Base-by-base conservation (phyloP, 208 protist genomes). In the Trypanosoma theileri region DNA sequence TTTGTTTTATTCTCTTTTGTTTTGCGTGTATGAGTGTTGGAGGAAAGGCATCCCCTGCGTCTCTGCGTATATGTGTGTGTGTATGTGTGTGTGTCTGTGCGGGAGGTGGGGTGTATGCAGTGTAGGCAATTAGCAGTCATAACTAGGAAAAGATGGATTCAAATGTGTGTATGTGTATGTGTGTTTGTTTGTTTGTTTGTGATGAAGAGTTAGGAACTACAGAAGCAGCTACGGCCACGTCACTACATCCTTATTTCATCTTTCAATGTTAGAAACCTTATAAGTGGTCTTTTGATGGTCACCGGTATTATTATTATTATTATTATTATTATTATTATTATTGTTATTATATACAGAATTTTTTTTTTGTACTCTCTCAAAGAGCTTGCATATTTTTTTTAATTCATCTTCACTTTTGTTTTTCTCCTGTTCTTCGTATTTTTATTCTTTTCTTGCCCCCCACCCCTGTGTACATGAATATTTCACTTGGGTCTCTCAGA, bases 1-100 rank as follows among this genome's bases (percentile, higher is more conserved):
- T 69, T 59, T 40, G 62, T 56, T 75, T 63, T 56, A 8, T 52
- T 58, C 21, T 45, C 51, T 0, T 66, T 70, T 53, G 16, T 60
- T 46, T 46, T 60, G 13, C 35, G 31, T 16, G 16, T 46, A 19
- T 44, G 57, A 26, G 13, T 45, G 31, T 60, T 60, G 4, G 41
- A 60, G 19, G 26, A 17, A 26, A 66, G 40, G n/a, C 45, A 56
- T 41, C 26, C 45, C 28, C 28, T 35, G 28, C 4, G 28, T 35
- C 6, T 35, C 28, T 35, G 6, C 28, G 28, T 35, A 35, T 35
- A 6, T 35, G 1, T 35, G 28, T 35, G 6, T 35, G 6, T 35
- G 6, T 35, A 35, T 35, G 6, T 35, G 6, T 35, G 6, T 35
- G 6, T 35, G 6, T 35, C 1, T 35, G 6, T 35, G 28, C 28